Evolutionary conservation across 2,329 filamentous ascomycete genomes (phyloP).

Genomic region (Huntiella moniliformis): DNA sequence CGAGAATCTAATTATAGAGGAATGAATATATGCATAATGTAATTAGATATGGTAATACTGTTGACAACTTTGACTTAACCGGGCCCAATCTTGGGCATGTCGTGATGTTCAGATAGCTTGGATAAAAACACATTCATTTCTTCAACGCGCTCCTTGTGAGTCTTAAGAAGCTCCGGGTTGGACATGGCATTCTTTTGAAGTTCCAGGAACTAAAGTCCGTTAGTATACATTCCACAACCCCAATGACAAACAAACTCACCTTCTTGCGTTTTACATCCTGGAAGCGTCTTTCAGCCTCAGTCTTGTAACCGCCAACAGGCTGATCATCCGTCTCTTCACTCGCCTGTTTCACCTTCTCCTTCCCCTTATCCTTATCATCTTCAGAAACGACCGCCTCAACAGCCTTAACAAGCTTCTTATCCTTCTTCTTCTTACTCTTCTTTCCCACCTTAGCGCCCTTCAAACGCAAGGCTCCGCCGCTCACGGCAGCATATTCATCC

Average conservation of each 20-base stretch:
- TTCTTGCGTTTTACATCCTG: constrained; percentile 68
- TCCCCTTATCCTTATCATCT: background rate
- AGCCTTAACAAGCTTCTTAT: constrained; percentile 30
- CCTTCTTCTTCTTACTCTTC: constrained; percentile 46
- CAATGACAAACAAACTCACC: constrained; percentile 29
- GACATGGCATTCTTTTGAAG: constrained; percentile 41
- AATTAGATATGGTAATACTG: too few species aligned
- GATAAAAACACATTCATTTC: constrained; percentile 89
- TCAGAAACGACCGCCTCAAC: constrained; percentile 5
- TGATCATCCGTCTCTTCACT: background rate
- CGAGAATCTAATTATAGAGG: too few species aligned
- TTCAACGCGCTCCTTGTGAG: constrained; percentile 90
- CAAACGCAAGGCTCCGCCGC: constrained; percentile 60
- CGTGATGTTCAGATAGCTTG: constrained; percentile 86
- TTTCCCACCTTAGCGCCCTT: constrained; percentile 55
- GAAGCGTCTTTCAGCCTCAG: constrained; percentile 62
- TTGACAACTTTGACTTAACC: constrained; percentile 22
- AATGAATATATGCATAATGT: too few species aligned
- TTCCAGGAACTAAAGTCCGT: constrained; percentile 48
- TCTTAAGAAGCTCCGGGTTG: constrained; percentile 68
- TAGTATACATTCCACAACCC: background rate
- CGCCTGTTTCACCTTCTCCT: background rate
- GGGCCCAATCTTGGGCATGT: constrained; percentile 62
- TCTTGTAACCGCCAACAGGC: constrained; percentile 35
- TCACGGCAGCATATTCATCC: constrained; percentile 51